Evolutionary conservation across 805 yeast species (phyloP).

Genomic region (Brettanomyces custersianus): DNA sequence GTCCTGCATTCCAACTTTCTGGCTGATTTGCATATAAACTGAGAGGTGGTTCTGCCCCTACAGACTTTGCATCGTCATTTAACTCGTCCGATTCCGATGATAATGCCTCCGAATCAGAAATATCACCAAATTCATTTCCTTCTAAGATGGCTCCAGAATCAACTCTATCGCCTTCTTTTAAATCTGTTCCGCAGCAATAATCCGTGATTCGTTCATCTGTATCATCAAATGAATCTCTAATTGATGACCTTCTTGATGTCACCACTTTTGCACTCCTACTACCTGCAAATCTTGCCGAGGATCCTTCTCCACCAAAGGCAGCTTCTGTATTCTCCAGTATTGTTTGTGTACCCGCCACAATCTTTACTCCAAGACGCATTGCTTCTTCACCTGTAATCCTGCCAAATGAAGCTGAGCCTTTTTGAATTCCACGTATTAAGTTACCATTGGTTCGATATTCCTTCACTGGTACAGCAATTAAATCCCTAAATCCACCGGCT

Average conservation of each 20-base stretch:
- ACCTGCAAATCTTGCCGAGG: conserved; percentile 28
- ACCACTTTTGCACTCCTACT: background rate
- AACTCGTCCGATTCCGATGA: conserved; percentile 12
- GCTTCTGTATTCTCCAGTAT: conserved; percentile 74
- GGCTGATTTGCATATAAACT: conserved; percentile 88
- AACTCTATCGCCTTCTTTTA: conserved; percentile 9
- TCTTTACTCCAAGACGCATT: conserved; percentile 70
- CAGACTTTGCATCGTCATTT: conserved; percentile 6
- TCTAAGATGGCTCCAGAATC: conserved; percentile 21
- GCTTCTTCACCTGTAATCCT: conserved; percentile 74
- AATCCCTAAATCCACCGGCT: conserved; percentile 68
- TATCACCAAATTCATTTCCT: conserved; percentile 11
- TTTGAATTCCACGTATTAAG: conserved; percentile 58
- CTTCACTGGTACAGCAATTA: conserved; percentile 62
- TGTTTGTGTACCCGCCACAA: conserved; percentile 84
- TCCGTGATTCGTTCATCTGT: too few relatives aligned
- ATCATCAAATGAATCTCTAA: conserved; percentile 1
- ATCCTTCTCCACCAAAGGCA: conserved; percentile 66
- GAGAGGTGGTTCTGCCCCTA: conserved; percentile 30
- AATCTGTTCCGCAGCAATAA: too few relatives aligned
- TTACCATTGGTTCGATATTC: conserved; percentile 73
- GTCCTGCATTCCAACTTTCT: conserved; percentile 55
- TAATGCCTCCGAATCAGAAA: conserved; percentile 11
- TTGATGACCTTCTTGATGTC: background rate
- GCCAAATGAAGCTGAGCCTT: conserved; percentile 67